Evolutionary conservation across 805 yeast species (phyloP), one percentile per base, ranked within the genome.

Genomic region (Candida sithepensis): DNA sequence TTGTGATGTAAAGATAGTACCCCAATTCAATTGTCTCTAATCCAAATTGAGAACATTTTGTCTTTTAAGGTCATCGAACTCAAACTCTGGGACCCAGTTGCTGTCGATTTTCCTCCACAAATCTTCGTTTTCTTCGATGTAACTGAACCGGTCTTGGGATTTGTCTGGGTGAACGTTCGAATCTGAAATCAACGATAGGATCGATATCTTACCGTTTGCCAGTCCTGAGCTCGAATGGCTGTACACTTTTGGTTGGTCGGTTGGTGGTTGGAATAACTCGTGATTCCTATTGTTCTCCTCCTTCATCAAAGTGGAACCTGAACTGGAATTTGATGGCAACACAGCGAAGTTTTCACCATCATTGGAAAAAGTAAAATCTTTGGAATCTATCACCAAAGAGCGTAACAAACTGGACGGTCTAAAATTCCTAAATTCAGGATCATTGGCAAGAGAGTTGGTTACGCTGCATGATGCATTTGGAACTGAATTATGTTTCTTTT

Each of bases 21-120:
- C n/a, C n/a, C n/a, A n/a, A n/a, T 24, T 24, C 6, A 24, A 10
- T 14, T 16, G 19, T 18, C 38, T 16, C 21, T n/a, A 16, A 7
- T 34, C 18, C n/a, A n/a, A n/a, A n/a, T n/a, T n/a, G n/a, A n/a
- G n/a, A n/a, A n/a, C n/a, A n/a, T n/a, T n/a, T n/a, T n/a, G n/a
- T n/a, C n/a, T n/a, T n/a, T n/a, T n/a, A n/a, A n/a, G n/a, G n/a
- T 34, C 20, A 34, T 34, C 38, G 20, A 34, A 18, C 5, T n/a
- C 38, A 16, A 34, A 18, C 16, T 34, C 38, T n/a, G 38, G 38
- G 6, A 34, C 18, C 38, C 38, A 34, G 20, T 34, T 34, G 38
- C 12, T 34, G 21, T 34, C 38, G 16, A 34, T 34, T 18, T 34
- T 34, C 8, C 26, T 41, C 49, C 49, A 49, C 23, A 41, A 36